Evolutionary conservation across 257 asterid species (phyloP).

Genomic region (Plantago ovata): DNA sequence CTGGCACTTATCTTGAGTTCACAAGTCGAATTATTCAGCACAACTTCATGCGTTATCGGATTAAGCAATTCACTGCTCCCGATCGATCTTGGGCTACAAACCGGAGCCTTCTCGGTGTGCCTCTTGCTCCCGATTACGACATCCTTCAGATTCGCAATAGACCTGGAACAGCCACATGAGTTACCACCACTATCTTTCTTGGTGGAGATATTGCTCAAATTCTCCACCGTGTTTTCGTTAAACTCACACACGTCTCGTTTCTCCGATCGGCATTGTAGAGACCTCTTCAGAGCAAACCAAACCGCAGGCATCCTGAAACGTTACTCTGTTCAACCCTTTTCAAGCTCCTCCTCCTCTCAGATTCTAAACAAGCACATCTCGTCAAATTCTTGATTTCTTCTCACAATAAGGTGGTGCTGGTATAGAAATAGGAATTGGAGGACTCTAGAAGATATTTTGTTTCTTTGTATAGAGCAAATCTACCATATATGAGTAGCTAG

Average conservation of each 20-base stretch:
- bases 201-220: slow-evolving; percentile 39
- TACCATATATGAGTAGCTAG: slow-evolving; percentile 11
- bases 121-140: slow-evolving; percentile 91
- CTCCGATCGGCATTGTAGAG: slow-evolving; percentile 65
- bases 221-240: slow-evolving; percentile 19
- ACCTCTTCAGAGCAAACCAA: slow-evolving; percentile 67
- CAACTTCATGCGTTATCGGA: slow-evolving; percentile 77
- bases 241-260: slow-evolving; percentile 56
- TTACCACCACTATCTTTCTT: slow-evolving; percentile 38
- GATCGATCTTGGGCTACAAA: slow-evolving; percentile 85
- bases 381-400: too few species aligned
- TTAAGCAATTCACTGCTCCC: slow-evolving; percentile 79
- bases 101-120: slow-evolving; percentile 60
- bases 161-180: slow-evolving; percentile 65
- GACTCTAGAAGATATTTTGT: slow-evolving; percentile 8
- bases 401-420: too few species aligned
- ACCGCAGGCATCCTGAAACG: slow-evolving; percentile 63
- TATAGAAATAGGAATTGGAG: background rate
- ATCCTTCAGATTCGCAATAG: slow-evolving; percentile 81
- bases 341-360: background rate
- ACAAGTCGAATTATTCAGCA: slow-evolving; percentile 60
- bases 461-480: slow-evolving; percentile 24
- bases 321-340: background rate
- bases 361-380: too few species aligned
- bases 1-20: slow-evolving; percentile 61